phyloP scores from a whole-genome alignment of 2,329 filamentous ascomycete species.

The Rosellinia necatrix region DNA sequence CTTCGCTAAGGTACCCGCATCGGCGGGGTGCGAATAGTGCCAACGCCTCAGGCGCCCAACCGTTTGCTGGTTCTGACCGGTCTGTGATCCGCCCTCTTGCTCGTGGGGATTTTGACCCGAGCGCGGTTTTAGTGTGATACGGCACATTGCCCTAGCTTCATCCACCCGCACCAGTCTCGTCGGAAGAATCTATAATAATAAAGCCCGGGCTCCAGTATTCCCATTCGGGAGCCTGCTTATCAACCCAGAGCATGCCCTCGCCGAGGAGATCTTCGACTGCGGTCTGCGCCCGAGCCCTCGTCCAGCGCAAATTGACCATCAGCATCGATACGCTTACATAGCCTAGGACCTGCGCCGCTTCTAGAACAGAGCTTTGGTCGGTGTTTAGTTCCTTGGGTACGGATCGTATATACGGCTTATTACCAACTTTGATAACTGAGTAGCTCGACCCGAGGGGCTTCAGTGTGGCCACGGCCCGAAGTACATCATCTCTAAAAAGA shows the following conservation, averaged over 20 bases:
- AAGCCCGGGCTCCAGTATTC: constrained; percentile 93
- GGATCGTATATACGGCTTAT: constrained; percentile 84
- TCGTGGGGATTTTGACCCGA: neutral
- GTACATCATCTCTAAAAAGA: constrained; percentile 75
- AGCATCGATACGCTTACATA: constrained; percentile 91
- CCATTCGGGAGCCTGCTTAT: constrained; percentile 80
- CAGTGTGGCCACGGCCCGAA: constrained; percentile 84
- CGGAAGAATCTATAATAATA: constrained; percentile 50
- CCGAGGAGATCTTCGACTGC: constrained; percentile 88
- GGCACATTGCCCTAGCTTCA: constrained; percentile 23
- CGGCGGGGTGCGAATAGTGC: neutral
- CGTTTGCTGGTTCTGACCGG: neutral
- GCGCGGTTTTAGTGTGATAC: neutral
- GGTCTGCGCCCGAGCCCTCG: constrained; percentile 80
- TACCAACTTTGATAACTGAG: constrained; percentile 80
- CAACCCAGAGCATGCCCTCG: constrained; percentile 92
- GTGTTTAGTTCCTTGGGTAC: constrained; percentile 94
- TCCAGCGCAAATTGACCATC: constrained; percentile 84
- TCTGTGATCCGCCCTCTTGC: neutral
- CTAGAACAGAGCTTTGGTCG: constrained; percentile 89
- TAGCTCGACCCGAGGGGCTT: constrained; percentile 88
- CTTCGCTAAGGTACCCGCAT: neutral
- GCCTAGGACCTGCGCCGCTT: constrained; percentile 86
- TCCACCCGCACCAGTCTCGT: constrained; percentile 23
- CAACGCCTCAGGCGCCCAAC: neutral